Conservation (phyloP, 2,329 filamentous ascomycete species). For the Zopfia rhizophila region DNA sequence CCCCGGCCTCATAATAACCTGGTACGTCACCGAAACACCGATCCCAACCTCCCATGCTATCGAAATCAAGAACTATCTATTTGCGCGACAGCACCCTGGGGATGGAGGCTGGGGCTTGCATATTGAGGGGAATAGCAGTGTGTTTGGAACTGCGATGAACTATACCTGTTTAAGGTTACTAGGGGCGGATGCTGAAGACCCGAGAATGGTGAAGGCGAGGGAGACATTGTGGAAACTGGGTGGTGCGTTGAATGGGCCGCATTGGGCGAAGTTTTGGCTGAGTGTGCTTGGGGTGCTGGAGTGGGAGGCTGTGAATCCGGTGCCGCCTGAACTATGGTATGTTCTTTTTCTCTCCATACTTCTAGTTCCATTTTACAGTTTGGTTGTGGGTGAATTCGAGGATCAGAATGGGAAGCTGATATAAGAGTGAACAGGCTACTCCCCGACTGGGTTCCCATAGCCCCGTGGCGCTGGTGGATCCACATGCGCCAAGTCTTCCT, state of each 20-base stretch:
- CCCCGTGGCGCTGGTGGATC: conserved; percentile 97
- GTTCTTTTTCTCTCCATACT: conserved; percentile 27
- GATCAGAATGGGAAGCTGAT: neutral
- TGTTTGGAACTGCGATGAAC: conserved; percentile 90
- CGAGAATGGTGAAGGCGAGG: conserved; percentile 85
- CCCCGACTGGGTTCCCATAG: conserved; percentile 88
- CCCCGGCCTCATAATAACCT: conserved; percentile 83
- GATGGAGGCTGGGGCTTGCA: conserved; percentile 99
- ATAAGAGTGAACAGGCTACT: conserved; percentile 64
- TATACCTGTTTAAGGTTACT: conserved; percentile 84
- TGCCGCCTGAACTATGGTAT: conserved; percentile 90
- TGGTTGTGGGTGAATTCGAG: too few relatives aligned
- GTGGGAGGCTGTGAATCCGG: conserved; percentile 95
- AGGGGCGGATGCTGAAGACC: conserved; percentile 84
- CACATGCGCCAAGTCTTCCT: conserved; percentile 98
- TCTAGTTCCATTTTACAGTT: neutral
- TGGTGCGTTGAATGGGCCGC: conserved; percentile 83
- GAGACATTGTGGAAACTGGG: conserved; percentile 84
- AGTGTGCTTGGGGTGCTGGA: conserved; percentile 81
- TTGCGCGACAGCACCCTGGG: conserved; percentile 82
- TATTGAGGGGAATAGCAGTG: conserved; percentile 91
- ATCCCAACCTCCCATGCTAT: conserved; percentile 82
- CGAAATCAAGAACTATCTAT: conserved; percentile 93
- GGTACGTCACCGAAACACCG: conserved; percentile 89
- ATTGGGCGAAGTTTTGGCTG: conserved; percentile 98